phyloP scores from a whole-genome alignment of 768 basidiomycete species.

The Lactarius pseudohatsudake region DNA sequence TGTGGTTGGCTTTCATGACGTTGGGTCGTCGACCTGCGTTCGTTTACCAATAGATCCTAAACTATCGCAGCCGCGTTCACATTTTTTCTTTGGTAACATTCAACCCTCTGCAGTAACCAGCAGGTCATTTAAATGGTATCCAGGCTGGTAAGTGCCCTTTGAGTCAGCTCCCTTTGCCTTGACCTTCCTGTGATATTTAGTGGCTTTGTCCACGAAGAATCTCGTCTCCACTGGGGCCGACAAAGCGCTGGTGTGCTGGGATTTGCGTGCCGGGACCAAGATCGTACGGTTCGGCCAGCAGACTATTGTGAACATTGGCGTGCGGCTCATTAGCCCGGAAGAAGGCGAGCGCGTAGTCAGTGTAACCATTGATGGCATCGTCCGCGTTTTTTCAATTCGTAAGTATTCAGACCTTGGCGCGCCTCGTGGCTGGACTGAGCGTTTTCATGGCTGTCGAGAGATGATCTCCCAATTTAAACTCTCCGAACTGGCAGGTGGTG shows the following conservation, averaged over 20 bases:
- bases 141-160: constrained; percentile 46
- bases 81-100: constrained; percentile 85
- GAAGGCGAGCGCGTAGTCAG: constrained; percentile 86
- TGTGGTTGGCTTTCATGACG: constrained; percentile 90
- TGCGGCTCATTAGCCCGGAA: constrained; percentile 64
- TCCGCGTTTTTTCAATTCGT: constrained; percentile 90
- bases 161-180: background rate
- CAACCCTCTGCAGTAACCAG: constrained; percentile 77
- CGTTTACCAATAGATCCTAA: constrained; percentile 10
- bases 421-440: background rate
- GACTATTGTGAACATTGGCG: constrained; percentile 88
- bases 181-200: constrained; percentile 32
- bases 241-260: constrained; percentile 81
- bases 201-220: constrained; percentile 80
- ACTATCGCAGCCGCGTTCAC: constrained; percentile 67
- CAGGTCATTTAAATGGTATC: constrained; percentile 86
- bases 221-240: constrained; percentile 83
- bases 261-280: constrained; percentile 86
- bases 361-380: constrained; percentile 89
- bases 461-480: constrained; percentile 94
- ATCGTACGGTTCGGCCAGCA: constrained; percentile 91
- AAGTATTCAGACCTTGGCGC: constrained; percentile 35
- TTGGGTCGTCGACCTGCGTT: constrained; percentile 54
- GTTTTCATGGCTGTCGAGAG: constrained; percentile 57
- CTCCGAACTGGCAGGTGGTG: constrained; percentile 67